A percentile compares a stretch with the other conserved stretches of the same genome.
These are phyloP conservation scores for Xylaria sp. DNA, from an alignment of 2,329 filamentous ascomycete species.

Conservation along the genomic window DNA sequence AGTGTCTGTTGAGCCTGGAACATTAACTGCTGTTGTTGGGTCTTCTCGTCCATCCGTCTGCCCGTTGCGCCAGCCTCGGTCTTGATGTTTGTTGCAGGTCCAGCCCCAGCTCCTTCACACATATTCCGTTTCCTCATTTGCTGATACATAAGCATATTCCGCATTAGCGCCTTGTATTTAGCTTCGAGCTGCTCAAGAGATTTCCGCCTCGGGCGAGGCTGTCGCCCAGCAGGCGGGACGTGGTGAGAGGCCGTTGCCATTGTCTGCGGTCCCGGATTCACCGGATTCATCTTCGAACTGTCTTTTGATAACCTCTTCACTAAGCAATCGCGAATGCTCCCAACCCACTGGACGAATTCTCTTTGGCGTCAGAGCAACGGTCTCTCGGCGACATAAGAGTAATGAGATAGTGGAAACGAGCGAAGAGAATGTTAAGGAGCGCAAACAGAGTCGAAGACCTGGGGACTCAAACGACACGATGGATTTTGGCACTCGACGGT, in stretches of 20 bases:
- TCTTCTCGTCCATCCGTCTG: conserved; percentile 27
- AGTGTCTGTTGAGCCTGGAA: conserved; percentile 34
- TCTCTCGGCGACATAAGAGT: conserved; percentile 12
- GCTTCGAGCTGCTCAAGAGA: conserved; percentile 41
- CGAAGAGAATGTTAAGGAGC: conserved; percentile 15
- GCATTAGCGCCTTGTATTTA: conserved; percentile 45
- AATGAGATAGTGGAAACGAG: conserved; percentile 22
- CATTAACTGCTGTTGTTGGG: conserved; percentile 32
- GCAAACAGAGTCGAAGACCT: conserved; percentile 10
- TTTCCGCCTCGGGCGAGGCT: conserved; percentile 37
- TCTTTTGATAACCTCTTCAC: conserved; percentile 11
- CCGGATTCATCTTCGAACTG: conserved; percentile 22
- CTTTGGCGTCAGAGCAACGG: conserved; percentile 21
- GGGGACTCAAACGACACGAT: conserved; percentile 12
- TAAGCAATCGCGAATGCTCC: conserved; percentile 6
- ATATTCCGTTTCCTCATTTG: conserved; percentile 35
- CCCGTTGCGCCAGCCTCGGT: conserved; percentile 21
- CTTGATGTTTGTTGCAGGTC: conserved; percentile 20
- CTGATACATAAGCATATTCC: conserved; percentile 42
- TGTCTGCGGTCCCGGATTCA: conserved; percentile 18
- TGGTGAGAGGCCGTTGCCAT: conserved; percentile 29
- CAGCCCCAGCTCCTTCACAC: conserved; percentile 12
- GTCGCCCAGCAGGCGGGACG: conserved; percentile 30
- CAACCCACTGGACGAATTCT: conserved; percentile 1
- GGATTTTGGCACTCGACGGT: conserved; percentile 10